Evolutionary conservation across 345 rosid species (phyloP).

Genomic region (Viola odorata): DNA sequence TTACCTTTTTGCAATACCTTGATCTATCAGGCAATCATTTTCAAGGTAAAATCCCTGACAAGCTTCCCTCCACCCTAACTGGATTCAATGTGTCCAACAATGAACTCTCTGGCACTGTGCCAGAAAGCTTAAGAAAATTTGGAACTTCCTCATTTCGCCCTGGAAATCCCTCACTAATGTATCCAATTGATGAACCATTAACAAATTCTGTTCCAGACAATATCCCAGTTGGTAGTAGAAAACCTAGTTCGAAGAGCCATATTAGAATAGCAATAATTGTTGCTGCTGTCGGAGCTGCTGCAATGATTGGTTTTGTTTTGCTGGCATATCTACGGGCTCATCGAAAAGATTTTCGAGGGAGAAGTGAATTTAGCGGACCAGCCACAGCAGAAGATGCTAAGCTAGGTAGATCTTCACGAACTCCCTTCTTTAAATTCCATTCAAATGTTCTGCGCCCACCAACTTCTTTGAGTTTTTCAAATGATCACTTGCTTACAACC

Average conservation of each 20-base stretch:
- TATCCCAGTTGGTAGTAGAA: constrained; percentile 8
- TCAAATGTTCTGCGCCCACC: constrained; percentile 48
- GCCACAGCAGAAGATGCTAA: constrained; percentile 46
- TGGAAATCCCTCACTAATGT: constrained; percentile 54
- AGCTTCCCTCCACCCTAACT: constrained; percentile 49
- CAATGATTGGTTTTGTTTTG: constrained; percentile 59
- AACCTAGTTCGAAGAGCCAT: constrained; percentile 38
- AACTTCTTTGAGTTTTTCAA: constrained; percentile 74
- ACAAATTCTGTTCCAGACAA: constrained; percentile 16
- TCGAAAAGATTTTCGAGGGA: constrained; percentile 54
- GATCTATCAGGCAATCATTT: constrained; percentile 78
- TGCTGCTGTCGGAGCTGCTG: constrained; percentile 61
- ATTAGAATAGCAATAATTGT: constrained; percentile 59
- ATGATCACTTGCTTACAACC: constrained; percentile 79
- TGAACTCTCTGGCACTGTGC: constrained; percentile 61
- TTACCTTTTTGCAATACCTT: constrained; percentile 56
- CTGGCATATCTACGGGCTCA: constrained; percentile 66
- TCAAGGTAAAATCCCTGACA: constrained; percentile 57
- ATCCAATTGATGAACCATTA: constrained; percentile 21
- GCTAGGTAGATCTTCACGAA: constrained; percentile 49
- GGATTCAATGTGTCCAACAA: constrained; percentile 76
- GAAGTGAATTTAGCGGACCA: constrained; percentile 41
- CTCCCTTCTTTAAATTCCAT: constrained; percentile 64
- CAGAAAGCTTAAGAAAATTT: constrained; percentile 48
- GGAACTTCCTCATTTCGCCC: constrained; percentile 58